Evolutionary conservation across 805 yeast genomes (phyloP).

Genomic region (Starmerella apicola): DNA sequence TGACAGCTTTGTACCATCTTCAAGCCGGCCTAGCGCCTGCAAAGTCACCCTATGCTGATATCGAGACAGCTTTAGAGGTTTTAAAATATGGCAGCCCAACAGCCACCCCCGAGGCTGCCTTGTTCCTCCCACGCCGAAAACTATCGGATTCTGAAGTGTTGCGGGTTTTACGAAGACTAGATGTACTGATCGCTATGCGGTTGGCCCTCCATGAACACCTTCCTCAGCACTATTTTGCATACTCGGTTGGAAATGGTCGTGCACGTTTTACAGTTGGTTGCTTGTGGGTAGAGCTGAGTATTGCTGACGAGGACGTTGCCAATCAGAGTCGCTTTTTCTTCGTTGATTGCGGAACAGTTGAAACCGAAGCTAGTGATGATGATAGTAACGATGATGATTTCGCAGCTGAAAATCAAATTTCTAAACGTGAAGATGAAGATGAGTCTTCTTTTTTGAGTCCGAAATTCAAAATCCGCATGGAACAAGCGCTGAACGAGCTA

Average conservation of each 20-base stretch:
- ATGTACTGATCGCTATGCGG: constrained; percentile 59
- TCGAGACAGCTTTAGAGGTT: constrained; percentile 78
- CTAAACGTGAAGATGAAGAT: neutral
- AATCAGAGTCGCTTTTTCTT: constrained; percentile 58
- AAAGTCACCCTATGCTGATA: constrained; percentile 82
- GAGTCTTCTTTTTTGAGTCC: too few species aligned
- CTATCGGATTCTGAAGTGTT: constrained; percentile 47
- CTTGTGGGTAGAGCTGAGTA: constrained; percentile 67
- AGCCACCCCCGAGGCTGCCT: constrained; percentile 35
- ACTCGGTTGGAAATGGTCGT: constrained; percentile 62
- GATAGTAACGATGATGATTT: neutral
- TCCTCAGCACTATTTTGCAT: constrained; percentile 53
- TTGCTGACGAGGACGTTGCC: constrained; percentile 40
- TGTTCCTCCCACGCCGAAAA: constrained; percentile 36
- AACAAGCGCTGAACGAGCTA: constrained; percentile 42
- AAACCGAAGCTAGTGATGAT: constrained; percentile 26
- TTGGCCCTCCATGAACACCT: constrained; percentile 50
- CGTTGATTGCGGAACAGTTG: constrained; percentile 60
- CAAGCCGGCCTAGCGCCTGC: constrained; percentile 72
- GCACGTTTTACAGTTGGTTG: constrained; percentile 53
- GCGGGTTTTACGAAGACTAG: constrained; percentile 52
- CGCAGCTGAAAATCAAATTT: neutral
- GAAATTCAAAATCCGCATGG: constrained; percentile 35
- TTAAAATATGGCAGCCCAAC: constrained; percentile 65
- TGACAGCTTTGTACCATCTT: constrained; percentile 54